Percentiles rank a stretch among this genome's conserved stretches.
These are phyloP conservation scores for Heterobasidion irregulare DNA, from an alignment of 1,284 basidiomycete species.

Conservation along the genomic window DNA sequence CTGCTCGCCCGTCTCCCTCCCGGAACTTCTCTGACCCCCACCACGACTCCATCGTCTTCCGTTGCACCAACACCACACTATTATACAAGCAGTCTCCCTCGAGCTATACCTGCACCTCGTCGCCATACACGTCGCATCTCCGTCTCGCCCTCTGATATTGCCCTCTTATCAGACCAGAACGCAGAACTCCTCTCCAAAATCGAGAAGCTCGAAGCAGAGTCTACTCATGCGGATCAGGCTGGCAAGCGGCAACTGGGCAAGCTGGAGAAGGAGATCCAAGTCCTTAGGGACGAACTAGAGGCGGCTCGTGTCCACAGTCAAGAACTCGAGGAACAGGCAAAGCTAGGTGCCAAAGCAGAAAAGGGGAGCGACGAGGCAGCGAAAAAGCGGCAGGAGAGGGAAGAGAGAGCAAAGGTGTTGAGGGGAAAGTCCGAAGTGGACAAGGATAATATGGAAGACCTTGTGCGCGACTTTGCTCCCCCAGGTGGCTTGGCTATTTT, in stretches of 20 bases:
- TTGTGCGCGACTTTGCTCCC: constrained; percentile 46
- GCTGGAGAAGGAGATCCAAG: constrained; percentile 70
- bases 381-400: constrained; percentile 46
- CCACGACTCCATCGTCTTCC: constrained; percentile 14
- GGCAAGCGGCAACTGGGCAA: constrained; percentile 62
- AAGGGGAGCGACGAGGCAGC: constrained; percentile 32
- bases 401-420: constrained; percentile 40
- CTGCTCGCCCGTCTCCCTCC: constrained; percentile 54
- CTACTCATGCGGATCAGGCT: constrained; percentile 52
- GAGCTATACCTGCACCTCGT: constrained; percentile 21
- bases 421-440: constrained; percentile 26
- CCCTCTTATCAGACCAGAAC: constrained; percentile 71
- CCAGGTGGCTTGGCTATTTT: constrained; percentile 32
- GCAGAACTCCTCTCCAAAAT: constrained; percentile 69
- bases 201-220: constrained; percentile 66
- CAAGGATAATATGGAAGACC: constrained; percentile 12
- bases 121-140: constrained; percentile 48
- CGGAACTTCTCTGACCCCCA: constrained; percentile 17
- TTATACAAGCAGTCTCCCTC: constrained; percentile 22
- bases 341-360: constrained; percentile 22
- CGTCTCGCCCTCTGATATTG: constrained; percentile 61
- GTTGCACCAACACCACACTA: constrained; percentile 16
- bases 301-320: constrained; percentile 58
- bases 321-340: constrained; percentile 59
- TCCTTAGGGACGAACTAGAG: constrained; percentile 65